phyloP scores from a whole-genome alignment of 2,329 filamentous ascomycete genomes.

The Monilinia vaccinii-corymbosi region DNA sequence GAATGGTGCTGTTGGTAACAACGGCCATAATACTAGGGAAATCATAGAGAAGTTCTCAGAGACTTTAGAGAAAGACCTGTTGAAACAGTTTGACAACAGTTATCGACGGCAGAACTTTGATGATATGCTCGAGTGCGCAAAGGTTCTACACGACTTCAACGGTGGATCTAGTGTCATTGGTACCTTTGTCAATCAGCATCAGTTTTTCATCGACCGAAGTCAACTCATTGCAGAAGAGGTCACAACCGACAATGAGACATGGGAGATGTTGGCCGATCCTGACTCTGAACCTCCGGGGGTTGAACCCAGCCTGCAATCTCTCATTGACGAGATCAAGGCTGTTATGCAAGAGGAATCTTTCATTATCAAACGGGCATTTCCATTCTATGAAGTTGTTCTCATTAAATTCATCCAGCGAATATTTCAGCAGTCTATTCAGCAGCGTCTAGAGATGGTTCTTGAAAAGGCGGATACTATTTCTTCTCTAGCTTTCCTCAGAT shows the following conservation, averaged over 20 bases:
- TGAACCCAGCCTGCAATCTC: slow-evolving; percentile 81
- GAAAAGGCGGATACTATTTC: slow-evolving; percentile 92
- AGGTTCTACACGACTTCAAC: slow-evolving; percentile 90
- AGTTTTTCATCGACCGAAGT: slow-evolving; percentile 96
- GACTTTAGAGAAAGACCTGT: slow-evolving; percentile 84
- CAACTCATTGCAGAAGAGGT: slow-evolving; percentile 73
- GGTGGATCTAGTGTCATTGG: slow-evolving; percentile 92
- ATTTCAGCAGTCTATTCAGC: slow-evolving; percentile 97
- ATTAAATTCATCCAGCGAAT: slow-evolving; percentile 89
- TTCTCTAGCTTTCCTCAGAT: slow-evolving; percentile 81
- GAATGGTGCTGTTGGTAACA: slow-evolving; percentile 35
- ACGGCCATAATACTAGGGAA: slow-evolving; percentile 61
- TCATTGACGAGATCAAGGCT: slow-evolving; percentile 89
- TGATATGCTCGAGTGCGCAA: slow-evolving; percentile 95
- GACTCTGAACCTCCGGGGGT: slow-evolving; percentile 87
- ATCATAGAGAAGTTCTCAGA: slow-evolving; percentile 96
- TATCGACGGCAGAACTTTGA: slow-evolving; percentile 93
- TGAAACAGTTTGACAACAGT: slow-evolving; percentile 96
- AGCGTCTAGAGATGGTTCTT: slow-evolving; percentile 87
- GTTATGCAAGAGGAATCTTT: slow-evolving; percentile 96
- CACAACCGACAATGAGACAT: slow-evolving; percentile 49
- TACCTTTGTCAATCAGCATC: slow-evolving; percentile 95
- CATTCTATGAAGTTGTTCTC: slow-evolving; percentile 89
- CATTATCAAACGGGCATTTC: slow-evolving; percentile 93
- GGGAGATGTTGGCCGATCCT: slow-evolving; percentile 90